Conservation (phyloP, 176 grass and related monocot species). For the Avena sativa region DNA sequence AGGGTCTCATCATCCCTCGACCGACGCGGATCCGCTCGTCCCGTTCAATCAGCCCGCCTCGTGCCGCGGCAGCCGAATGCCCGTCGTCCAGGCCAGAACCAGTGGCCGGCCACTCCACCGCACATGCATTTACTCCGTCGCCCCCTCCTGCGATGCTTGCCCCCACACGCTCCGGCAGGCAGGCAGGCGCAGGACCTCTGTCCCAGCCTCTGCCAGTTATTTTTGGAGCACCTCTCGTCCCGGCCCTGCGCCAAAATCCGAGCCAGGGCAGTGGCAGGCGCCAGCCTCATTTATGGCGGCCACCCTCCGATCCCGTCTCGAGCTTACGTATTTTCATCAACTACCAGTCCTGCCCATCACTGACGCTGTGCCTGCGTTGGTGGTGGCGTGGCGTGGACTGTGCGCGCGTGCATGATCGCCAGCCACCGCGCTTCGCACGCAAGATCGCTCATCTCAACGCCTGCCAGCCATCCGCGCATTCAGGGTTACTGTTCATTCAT, state of each 20-base stretch:
- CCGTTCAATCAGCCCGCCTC: conserved; percentile 43
- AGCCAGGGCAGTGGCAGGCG: conserved; percentile 29
- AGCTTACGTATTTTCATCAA: conserved; percentile 29
- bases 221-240: conserved; percentile 25
- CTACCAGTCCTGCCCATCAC: conserved; percentile 50
- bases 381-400: neutral
- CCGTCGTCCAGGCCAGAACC: neutral
- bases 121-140: conserved; percentile 8
- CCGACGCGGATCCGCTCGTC: conserved; percentile 19
- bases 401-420: conserved; percentile 21
- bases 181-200: neutral
- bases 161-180: conserved; percentile 14
- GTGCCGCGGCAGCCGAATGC: conserved; percentile 39
- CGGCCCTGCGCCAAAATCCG: conserved; percentile 49
- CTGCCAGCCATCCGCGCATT: no score
- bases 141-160: neutral
- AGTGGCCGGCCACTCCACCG: conserved; percentile 2
- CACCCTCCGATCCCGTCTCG: neutral
- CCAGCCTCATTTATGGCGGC: conserved; percentile 50
- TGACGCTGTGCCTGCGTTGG: conserved; percentile 23
- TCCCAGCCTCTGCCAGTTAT: neutral
- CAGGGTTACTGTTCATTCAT: neutral
- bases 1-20: conserved; percentile 4
- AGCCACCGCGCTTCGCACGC: neutral
- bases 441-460: neutral